Conservation (phyloP, 2,329 filamentous ascomycete genomes). For the Fusarium compactum region DNA sequence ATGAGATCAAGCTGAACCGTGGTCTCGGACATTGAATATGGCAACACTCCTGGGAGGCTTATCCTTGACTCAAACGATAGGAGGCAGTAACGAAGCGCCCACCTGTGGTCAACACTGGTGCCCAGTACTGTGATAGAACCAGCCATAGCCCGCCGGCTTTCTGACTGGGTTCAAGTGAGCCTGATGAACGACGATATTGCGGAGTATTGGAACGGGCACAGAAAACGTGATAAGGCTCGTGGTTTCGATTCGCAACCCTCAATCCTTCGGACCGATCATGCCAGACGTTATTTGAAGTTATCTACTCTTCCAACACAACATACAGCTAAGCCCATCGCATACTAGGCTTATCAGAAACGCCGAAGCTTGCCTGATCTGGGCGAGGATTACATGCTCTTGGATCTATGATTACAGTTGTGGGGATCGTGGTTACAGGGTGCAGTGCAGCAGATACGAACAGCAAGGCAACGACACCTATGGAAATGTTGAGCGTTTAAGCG, state of each 20-base stretch:
- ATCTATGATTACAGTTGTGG: slow-evolving; percentile 14
- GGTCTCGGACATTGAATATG: not conserved
- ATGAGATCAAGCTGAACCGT: not conserved
- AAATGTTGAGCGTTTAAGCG: not conserved
- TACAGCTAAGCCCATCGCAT: not conserved
- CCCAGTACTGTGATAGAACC: not conserved
- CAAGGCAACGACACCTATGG: slow-evolving; percentile 6
- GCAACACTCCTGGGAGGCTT: not conserved
- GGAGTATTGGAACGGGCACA: not conserved
- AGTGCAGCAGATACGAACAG: not conserved
- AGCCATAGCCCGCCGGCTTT: not conserved
- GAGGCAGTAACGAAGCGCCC: slow-evolving; percentile 4
- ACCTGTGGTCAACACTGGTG: not conserved
- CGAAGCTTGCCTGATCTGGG: slow-evolving; percentile 10
- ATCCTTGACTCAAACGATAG: not conserved
- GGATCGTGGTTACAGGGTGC: slow-evolving; percentile 5
- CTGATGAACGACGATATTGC: not conserved
- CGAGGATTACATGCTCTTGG: slow-evolving; percentile 8
- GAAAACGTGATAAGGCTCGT: slow-evolving; percentile 21
- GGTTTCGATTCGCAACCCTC: slow-evolving; percentile 4
- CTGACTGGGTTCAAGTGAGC: slow-evolving; percentile 7
- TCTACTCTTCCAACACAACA: slow-evolving; percentile 6
- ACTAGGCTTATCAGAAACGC: slow-evolving; percentile 20
- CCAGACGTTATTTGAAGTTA: not conserved
- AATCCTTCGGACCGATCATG: not conserved